phyloP scores from a whole-genome alignment of 2,329 filamentous ascomycete genomes.

The Fusarium brachygibbosum region DNA sequence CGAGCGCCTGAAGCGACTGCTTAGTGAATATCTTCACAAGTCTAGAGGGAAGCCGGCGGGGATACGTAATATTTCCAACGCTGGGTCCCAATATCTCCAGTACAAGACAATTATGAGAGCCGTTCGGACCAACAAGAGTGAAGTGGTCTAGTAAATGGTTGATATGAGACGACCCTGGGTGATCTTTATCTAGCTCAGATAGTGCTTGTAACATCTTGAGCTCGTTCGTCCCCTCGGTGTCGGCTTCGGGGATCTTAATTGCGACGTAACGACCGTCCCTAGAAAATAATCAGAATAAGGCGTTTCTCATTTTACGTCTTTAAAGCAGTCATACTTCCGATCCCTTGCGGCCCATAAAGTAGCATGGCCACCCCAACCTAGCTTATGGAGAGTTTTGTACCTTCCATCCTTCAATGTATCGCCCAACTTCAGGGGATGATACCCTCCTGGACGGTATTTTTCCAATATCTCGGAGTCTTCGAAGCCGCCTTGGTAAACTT shows the following conservation, averaged over 20 bases:
- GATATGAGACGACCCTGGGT: slow-evolving; percentile 1
- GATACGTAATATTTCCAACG: background rate
- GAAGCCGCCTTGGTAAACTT: background rate
- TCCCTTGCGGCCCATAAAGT: slow-evolving; percentile 62
- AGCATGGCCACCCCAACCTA: slow-evolving; percentile 59
- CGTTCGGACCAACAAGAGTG: slow-evolving; percentile 22
- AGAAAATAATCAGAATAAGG: background rate
- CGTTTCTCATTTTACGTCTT: background rate
- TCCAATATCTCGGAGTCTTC: no score
- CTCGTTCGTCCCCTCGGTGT: background rate
- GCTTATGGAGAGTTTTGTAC: slow-evolving; percentile 60
- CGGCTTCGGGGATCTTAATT: slow-evolving; percentile 27
- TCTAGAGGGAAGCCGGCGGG: slow-evolving; percentile 6
- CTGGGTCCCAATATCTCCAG: slow-evolving; percentile 23
- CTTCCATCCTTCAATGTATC: slow-evolving; percentile 55
- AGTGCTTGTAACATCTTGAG: slow-evolving; percentile 8
- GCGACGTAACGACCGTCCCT: slow-evolving; percentile 30
- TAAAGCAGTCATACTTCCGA: slow-evolving; percentile 7
- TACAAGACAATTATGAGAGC: slow-evolving; percentile 27
- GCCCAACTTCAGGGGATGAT: slow-evolving; percentile 58
- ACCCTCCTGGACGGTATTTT: slow-evolving; percentile 56
- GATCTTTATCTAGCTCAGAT: background rate
- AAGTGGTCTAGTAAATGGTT: slow-evolving; percentile 25
- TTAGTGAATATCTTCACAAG: slow-evolving; percentile 24
- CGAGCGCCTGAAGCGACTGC: slow-evolving; percentile 33